Base-by-base conservation (phyloP, 2,329 filamentous ascomycete species). In the Chalaropsis thielavioides region DNA sequence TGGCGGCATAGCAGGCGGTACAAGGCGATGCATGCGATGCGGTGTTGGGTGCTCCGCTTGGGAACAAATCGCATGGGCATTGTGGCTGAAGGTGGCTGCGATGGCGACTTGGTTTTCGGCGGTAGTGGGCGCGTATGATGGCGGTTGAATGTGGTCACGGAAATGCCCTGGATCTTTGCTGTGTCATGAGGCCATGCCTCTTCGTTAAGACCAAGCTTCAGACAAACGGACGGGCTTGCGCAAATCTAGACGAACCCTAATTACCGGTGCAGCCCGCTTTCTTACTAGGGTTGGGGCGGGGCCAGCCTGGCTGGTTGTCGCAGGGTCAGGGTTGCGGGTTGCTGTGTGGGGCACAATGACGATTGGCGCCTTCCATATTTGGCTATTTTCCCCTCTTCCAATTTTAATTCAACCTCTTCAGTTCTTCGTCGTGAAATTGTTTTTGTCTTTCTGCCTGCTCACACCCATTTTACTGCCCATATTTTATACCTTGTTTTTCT, bases 1-100 rank as follows among this genome's bases (percentile, higher is more conserved):
- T 83, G 80, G 68, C 79, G 79, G 63, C 90, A 75, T 64, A 92
- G 81, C 43, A 87, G 84, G 68, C 86, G 81, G 75, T 87, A 92
- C 61, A 92, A 83, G 62, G 88, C 86, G 68, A 89, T 80, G 71
- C 83, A 81, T 71, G 82, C 81, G 70, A 71, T 72, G 67, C 82
- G 78, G 71, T 84, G 82, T 68, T 80, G 79, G 70, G 79, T 78
- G 67, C 76, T 77, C 66, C 76, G 76, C 67, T 78, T 77, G 40
- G 81, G 79, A 54, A 81, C 68, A 66, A 80, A 79, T 43, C 63
- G 69, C 19, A 70, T 69, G 63, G 72, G 74, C 51, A 68, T 62
- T 72, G 75, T 74, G 41, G 44, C 59, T 38, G 22, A 13, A 56
- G 6, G 19, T 24, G n/a, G 31, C 8, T 54, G 8, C 17, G 17